A percentile compares a stretch with the other conserved stretches of the same genome.
These are phyloP conservation scores for Aureobasidium sp. DNA, from an alignment of 2,329 filamentous ascomycete genomes.

Conservation along the genomic window DNA sequence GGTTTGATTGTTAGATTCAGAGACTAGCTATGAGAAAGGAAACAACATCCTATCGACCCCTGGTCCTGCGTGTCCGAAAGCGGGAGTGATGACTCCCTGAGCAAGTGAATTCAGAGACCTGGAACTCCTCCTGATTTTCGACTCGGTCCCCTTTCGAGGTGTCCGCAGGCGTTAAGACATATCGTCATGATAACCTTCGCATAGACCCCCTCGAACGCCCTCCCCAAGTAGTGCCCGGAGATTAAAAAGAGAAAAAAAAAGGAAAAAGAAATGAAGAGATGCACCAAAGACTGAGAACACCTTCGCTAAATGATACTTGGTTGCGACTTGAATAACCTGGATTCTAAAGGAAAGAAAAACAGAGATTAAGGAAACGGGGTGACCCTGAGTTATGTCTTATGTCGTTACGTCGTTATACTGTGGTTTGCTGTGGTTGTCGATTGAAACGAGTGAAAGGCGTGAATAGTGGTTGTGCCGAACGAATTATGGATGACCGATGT, in stretches of 20 bases:
- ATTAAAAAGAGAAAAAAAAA: neutral
- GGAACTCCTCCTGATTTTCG: conserved; percentile 1
- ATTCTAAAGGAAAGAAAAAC: neutral
- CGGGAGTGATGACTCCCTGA: neutral
- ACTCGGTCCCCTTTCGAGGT: neutral
- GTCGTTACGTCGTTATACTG: conserved; percentile 10
- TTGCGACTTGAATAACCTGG: neutral
- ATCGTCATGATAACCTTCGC: conserved; percentile 1
- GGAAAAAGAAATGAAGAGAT: neutral
- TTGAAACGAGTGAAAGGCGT: neutral
- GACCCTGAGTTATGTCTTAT: conserved; percentile 10
- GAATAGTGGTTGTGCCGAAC: neutral
- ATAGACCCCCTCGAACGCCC: neutral
- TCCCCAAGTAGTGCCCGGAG: neutral
- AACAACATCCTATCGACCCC: neutral
- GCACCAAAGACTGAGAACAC: conserved; percentile 3
- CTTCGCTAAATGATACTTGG: conserved; percentile 11
- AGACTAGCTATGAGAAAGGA: conserved; percentile 4
- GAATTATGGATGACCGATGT: neutral
- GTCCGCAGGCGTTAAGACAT: conserved; percentile 4
- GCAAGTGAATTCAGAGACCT: neutral
- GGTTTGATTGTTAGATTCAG: neutral
- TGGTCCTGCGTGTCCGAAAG: neutral
- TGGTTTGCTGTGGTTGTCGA: conserved; percentile 2
- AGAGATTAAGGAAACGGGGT: conserved; percentile 1